Base-by-base conservation (phyloP, 495 filamentous ascomycete genomes). In the Diplogelasinospora grovesii region DNA sequence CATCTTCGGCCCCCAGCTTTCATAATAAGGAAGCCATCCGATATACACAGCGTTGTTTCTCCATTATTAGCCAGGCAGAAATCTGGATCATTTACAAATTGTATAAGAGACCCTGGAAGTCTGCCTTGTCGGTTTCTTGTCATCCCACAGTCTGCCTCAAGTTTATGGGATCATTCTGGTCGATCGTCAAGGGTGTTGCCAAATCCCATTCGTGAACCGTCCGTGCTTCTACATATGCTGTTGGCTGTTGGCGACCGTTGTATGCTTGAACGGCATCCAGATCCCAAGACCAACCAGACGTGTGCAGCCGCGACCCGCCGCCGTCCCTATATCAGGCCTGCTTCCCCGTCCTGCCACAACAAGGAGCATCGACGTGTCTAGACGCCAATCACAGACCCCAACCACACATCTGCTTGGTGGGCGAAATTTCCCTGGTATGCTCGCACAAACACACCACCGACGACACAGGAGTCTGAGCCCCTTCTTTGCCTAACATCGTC, bases 41-140 rank as follows among this genome's bases (percentile, higher is more conserved):
- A 20, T 46, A 41, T 48, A 37, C 43, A 15, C 29, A 43, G 30
- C 26, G 37, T 51, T n/a, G n/a, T 45, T 49, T 41, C 52, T 49
- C 50, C 48, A 59, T 56, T 57, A 44, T 55, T 53, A 59, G 56
- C 53, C 53, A 61, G 59, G 56, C 59, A 61, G 59, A 57, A 50
- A 47, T 22, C 33, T 43, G 36, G 29, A 28, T 31, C 36, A 33
- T 50, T 43, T 43, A 46, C 48, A 53, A 53, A 52, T 46, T 44
- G 37, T 61, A 56, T 54, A 59, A 56, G 53, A 61, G 14, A 50
- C 50, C 49, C 52, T 31, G 47, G 57, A 27, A 39, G 41, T 54
- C 53, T 57, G 49, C 53, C 51, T 53, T 46, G 45, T 52, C 47
- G 31, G 27, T 24, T 35, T 30, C 22, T 43, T 53, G 31, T 43